Base-by-base conservation (phyloP, 1,139 yeast species). In the Williopsis jadinii region DNA sequence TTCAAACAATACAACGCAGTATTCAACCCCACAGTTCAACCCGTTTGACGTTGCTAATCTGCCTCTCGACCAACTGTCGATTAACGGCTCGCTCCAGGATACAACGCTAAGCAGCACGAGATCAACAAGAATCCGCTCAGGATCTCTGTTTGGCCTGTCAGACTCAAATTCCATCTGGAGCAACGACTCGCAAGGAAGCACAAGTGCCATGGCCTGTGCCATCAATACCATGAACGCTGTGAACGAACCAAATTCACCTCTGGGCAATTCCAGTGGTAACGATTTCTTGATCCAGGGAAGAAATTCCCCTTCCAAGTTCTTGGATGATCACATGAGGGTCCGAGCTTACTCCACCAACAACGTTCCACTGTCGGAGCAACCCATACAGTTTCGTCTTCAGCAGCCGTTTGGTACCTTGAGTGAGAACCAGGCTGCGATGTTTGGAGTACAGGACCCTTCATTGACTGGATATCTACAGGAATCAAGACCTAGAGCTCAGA, bases 261-360 rank as follows among this genome's bases (percentile, higher is more conserved):
- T 35, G 13, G 35, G 32, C 5, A 19, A 19, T 19, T 19, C 24
- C 4, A 19, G 6, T 6, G 24, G 24, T 19, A 6, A 4, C 6
- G 44, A 40, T 11, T 27, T 12, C 8, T 29, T 14, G 11, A 12
- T 28, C 6, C 45, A 35, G 19, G 47, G 42, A 8, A 40, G 48
- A 36, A 30, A 45, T 11, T 44, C 55, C 3, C 54, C 52, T 13
- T 37, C 51, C 12, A 45, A 42, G 36, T 19, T 13, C 10, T 11
- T n/a, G 11, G 53, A 51, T 11, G 42, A 41, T 11, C 29, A 36
- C 10, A 44, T 37, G 14, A 50, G 49, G 35, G 72, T 68, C 41
- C 64, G 79, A 50, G 71, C 78, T 1, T 73, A 73, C 52, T 70
- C 79, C 3, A 70, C 78, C 11, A 52, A 53, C 34, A 51, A 52